Evolutionary conservation across 2,329 filamentous ascomycete species (phyloP).

Genomic region (Penicillium sp.): DNA sequence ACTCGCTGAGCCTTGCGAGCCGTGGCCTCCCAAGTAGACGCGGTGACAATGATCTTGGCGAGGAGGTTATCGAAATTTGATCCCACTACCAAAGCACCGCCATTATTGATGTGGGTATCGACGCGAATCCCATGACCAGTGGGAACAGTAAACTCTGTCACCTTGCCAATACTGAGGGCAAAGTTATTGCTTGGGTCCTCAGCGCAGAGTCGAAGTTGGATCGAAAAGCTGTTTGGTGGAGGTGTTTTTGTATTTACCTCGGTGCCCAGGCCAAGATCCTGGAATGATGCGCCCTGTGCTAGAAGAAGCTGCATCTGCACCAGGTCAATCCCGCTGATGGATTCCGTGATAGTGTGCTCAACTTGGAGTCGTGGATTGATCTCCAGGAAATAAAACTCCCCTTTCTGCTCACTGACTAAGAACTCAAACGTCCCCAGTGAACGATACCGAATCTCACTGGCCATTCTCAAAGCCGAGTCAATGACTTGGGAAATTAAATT

Average conservation of each 20-base stretch:
- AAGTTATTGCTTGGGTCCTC: constrained; percentile 60
- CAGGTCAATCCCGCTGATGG: constrained; percentile 58
- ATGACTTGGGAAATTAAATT: constrained; percentile 55
- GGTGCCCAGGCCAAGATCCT: constrained; percentile 39
- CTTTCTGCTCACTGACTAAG: constrained; percentile 55
- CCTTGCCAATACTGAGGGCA: constrained; percentile 64
- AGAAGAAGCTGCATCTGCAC: constrained; percentile 60
- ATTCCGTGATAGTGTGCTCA: constrained; percentile 66
- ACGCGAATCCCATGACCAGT: constrained; percentile 62
- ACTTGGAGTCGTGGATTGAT: constrained; percentile 66
- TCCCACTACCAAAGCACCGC: constrained; percentile 48
- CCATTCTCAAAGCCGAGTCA: constrained; percentile 53
- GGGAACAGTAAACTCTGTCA: constrained; percentile 59
- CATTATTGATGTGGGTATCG: constrained; percentile 58
- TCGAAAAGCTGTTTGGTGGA: constrained; percentile 48
- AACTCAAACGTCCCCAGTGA: constrained; percentile 70
- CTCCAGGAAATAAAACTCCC: constrained; percentile 63
- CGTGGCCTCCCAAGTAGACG: constrained; percentile 55
- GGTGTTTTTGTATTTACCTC: constrained; percentile 35
- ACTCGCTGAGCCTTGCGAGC: constrained; percentile 60
- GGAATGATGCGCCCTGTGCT: constrained; percentile 54
- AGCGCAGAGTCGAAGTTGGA: constrained; percentile 63
- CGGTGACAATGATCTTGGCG: constrained; percentile 64
- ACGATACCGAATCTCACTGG: constrained; percentile 55
- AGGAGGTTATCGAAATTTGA: constrained; percentile 64